phyloP scores from a whole-genome alignment of 139 green algal genomes.

The Micractinium sp. region DNA sequence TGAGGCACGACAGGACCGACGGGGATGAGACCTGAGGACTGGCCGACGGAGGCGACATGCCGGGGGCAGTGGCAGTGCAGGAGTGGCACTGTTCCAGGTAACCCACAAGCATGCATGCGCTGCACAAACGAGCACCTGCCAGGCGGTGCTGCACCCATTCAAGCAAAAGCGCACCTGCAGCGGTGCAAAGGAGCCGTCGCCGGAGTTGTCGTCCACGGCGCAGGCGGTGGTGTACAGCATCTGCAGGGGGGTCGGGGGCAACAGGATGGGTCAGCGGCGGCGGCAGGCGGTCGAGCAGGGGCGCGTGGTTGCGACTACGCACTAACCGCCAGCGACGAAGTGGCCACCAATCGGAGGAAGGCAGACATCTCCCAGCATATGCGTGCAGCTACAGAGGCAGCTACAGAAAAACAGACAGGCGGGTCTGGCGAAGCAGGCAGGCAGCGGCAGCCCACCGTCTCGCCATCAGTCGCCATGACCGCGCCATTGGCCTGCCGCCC shows the following conservation, averaged over 20 bases:
- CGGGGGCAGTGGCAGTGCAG: too few relatives aligned
- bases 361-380: neutral
- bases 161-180: slow-evolving; percentile 69
- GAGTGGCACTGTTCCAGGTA: too few relatives aligned
- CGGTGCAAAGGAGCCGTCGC: slow-evolving; percentile 87
- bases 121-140: neutral
- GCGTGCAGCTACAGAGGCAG: neutral
- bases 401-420: too few relatives aligned
- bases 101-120: neutral
- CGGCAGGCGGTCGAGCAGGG: too few relatives aligned
- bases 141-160: neutral
- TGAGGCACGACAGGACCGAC: too few relatives aligned
- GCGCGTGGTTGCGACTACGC: neutral
- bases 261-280: too few relatives aligned
- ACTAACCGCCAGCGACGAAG: neutral
- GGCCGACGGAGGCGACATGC: too few relatives aligned
- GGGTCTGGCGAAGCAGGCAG: neutral
- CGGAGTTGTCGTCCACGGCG: slow-evolving; percentile 51
- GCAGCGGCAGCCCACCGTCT: slow-evolving; percentile 78
- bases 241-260: slow-evolving; percentile 42
- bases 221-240: slow-evolving; percentile 94
- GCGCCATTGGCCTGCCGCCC: slow-evolving; percentile 92
- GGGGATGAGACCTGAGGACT: too few relatives aligned
- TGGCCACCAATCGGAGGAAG: too few relatives aligned
- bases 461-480: slow-evolving; percentile 84